These are phyloP conservation scores for Scutellaria baicalensis DNA, from an alignment of 257 asterid genomes.

Conservation along the genomic window DNA sequence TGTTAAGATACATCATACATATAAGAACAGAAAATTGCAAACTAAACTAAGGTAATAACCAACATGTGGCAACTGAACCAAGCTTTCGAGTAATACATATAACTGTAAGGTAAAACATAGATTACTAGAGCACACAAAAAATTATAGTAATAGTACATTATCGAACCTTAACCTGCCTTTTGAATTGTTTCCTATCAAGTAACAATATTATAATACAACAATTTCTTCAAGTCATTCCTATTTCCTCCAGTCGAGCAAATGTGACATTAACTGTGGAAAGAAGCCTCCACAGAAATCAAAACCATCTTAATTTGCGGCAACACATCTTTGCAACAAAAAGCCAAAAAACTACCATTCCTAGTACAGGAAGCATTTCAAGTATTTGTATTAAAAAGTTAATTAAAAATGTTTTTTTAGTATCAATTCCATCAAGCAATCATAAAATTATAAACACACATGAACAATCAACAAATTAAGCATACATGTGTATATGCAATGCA, in stretches of 20 bases:
- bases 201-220: not conserved
- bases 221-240: not conserved
- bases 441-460: not conserved
- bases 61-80: not conserved
- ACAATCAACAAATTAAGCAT: not conserved
- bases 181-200: not conserved
- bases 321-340: not conserved
- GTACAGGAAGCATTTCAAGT: not conserved
- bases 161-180: not conserved
- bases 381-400: not conserved
- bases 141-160: not conserved
- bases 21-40: conserved; percentile 1
- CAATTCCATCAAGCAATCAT: not conserved
- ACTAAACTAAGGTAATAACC: not conserved
- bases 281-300: not conserved
- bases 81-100: not conserved
- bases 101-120: not conserved
- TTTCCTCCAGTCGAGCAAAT: not conserved
- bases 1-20: not conserved
- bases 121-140: not conserved
- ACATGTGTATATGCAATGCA: not conserved
- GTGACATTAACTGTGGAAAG: not conserved
- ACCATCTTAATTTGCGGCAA: not conserved
- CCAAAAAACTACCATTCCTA: not conserved
- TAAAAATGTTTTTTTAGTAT: too few species aligned